These are phyloP conservation scores for Paramecium tetraurelia DNA, from an alignment of 73 alveolate genomes.

Conservation along the genomic window DNA sequence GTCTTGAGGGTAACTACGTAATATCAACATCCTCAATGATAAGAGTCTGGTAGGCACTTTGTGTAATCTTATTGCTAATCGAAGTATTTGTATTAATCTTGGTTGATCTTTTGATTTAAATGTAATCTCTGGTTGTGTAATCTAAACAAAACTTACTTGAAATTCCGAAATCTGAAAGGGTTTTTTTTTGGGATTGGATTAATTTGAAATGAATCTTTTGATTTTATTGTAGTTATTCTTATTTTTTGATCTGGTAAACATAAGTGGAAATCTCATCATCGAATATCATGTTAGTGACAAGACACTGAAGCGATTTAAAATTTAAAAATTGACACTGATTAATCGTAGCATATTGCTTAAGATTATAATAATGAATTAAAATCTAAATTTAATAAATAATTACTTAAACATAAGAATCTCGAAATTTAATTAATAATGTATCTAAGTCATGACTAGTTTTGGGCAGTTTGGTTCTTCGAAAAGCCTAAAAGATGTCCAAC, in stretches of 20 bases:
- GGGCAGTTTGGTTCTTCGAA: background rate
- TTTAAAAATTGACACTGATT: background rate
- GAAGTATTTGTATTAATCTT: background rate
- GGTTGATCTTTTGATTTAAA: background rate
- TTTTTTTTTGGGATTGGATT: background rate
- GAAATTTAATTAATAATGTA: background rate
- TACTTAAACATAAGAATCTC: background rate
- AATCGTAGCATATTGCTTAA: background rate
- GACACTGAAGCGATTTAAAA: background rate
- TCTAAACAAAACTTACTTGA: background rate
- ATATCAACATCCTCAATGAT: background rate
- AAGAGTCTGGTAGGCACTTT: background rate
- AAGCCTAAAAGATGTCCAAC: background rate
- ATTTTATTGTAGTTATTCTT: background rate
- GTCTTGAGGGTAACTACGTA: background rate
- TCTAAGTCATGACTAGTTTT: background rate
- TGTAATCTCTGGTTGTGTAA: background rate
- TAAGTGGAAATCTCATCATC: background rate
- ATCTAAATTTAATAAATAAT: background rate
- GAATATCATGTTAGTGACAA: background rate
- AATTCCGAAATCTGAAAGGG: background rate
- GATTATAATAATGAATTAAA: background rate
- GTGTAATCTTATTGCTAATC: background rate
- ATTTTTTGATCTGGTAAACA: background rate
- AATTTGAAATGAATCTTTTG: background rate